Evolutionary conservation across 768 basidiomycete species (phyloP).

Genomic region (Psilocybe tampanensis): DNA sequence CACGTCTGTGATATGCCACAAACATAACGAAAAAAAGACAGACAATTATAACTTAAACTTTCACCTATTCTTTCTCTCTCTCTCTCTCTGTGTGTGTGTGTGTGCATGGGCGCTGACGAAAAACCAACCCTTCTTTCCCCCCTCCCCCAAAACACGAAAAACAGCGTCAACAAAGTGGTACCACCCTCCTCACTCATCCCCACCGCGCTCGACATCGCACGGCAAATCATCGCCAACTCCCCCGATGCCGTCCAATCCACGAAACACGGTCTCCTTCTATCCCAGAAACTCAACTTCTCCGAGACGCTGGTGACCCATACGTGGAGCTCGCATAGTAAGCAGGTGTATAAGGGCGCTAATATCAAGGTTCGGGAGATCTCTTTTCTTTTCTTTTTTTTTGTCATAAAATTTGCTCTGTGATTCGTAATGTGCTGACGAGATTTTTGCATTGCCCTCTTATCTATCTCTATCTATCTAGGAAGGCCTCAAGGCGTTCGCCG

Average conservation of each 20-base stretch:
- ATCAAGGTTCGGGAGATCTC: conserved; percentile 58
- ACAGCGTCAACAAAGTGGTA: conserved; percentile 74
- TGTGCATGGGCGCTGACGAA: background rate
- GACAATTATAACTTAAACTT: background rate
- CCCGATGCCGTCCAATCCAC: conserved; percentile 81
- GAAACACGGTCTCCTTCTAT: conserved; percentile 66
- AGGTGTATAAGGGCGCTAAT: conserved; percentile 63
- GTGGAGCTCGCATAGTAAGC: conserved; percentile 48
- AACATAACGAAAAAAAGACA: background rate
- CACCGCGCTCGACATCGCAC: conserved; percentile 64
- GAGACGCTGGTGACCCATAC: conserved; percentile 50
- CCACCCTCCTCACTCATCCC: conserved; percentile 54
- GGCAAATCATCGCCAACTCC: conserved; percentile 61
- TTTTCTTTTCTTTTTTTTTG: no score
- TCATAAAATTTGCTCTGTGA: background rate
- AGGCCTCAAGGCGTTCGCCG: conserved; percentile 68
- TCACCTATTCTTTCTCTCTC: background rate
- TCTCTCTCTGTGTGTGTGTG: background rate
- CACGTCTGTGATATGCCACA: background rate
- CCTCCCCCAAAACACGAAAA: conserved; percentile 11
- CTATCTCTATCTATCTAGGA: no score
- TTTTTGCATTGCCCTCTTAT: conserved; percentile 4
- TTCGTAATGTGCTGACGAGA: background rate
- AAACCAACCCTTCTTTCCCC: conserved; percentile 4
- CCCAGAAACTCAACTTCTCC: conserved; percentile 53